Evolutionary conservation across 371 early-diverging fungal species (phyloP), one percentile per base, ranked within the genome.

Genomic region (Actinomortierella ambigua): DNA sequence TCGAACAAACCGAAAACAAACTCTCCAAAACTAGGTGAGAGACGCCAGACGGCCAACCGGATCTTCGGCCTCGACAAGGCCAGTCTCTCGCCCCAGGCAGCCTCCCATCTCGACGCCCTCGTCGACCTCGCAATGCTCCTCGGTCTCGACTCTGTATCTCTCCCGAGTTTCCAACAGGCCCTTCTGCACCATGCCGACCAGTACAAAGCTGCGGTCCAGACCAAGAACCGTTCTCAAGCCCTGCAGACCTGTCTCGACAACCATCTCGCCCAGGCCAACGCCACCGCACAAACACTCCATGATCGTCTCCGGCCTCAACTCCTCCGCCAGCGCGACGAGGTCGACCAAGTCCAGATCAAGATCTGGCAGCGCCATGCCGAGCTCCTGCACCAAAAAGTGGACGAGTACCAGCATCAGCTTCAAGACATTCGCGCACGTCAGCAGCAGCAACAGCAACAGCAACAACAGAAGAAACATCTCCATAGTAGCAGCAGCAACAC

Each of bases 41-140:
- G 47, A 15, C 50, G 65, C 3, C 61, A 58, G 11, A 34, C 11
- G 34, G 34, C 34, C 34, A 34, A 34, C 34, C 34, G 34, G n/a
- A 13, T 65, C 2, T 27, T 70, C 9, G 66, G 55, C 13, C 20
- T 70, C 39, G 24, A 50, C 11, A 48, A 55, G 13, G 62, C 65
- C n/a, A 48, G 24, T 4, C 47, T 65, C 13, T 17, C 65, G 1
- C 18, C 47, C 13, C 40, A 53, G 1, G 54, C 65, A n/a, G 50
- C 41, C 2, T 15, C 22, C 7, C n/a, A 23, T 1, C 59, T 70
- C 43, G 49, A 50, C 4, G 55, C 54, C 2, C 50, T 70, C 34
- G 54, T 65, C 23, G 65, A 65, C 3, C 56, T 70, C 2, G 71
- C 62, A 22, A 61, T 65, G 56, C 23, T 62, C 39, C 66, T 70